phyloP scores from a whole-genome alignment of 768 basidiomycete genomes.

The Rhizopogon sp. region DNA sequence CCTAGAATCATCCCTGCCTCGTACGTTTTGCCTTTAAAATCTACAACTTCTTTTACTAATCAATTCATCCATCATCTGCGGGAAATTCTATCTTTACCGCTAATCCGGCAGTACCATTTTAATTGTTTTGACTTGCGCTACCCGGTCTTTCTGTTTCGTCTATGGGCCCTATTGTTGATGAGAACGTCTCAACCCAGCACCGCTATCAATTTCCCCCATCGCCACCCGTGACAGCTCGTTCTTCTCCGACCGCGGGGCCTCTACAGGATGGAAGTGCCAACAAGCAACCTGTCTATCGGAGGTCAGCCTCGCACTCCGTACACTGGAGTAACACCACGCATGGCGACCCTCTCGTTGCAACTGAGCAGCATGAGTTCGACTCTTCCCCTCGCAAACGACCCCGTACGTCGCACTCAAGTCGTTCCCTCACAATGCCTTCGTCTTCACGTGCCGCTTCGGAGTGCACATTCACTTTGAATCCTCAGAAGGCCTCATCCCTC shows the following conservation, averaged over 20 bases:
- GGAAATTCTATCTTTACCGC: neutral
- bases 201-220: constrained; percentile 40
- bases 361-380: constrained; percentile 20
- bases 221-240: constrained; percentile 36
- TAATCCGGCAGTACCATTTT: neutral
- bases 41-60: neutral
- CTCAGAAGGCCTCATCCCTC: constrained; percentile 25
- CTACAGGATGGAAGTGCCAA: constrained; percentile 1
- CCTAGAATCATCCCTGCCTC: neutral
- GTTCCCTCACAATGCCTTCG: constrained; percentile 29
- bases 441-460: constrained; percentile 16
- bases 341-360: constrained; percentile 34
- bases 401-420: constrained; percentile 15
- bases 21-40: neutral
- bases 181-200: constrained; percentile 16
- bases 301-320: constrained; percentile 26
- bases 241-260: constrained; percentile 31
- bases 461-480: constrained; percentile 4
- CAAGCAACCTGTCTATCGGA: constrained; percentile 3
- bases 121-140: neutral
- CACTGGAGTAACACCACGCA: constrained; percentile 40
- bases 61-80: neutral
- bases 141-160: neutral
- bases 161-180: constrained; percentile 23
- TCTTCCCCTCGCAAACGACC: constrained; percentile 17